phyloP scores from a whole-genome alignment of 2,329 filamentous ascomycete genomes.

The Aspergillus thermomutatus region DNA sequence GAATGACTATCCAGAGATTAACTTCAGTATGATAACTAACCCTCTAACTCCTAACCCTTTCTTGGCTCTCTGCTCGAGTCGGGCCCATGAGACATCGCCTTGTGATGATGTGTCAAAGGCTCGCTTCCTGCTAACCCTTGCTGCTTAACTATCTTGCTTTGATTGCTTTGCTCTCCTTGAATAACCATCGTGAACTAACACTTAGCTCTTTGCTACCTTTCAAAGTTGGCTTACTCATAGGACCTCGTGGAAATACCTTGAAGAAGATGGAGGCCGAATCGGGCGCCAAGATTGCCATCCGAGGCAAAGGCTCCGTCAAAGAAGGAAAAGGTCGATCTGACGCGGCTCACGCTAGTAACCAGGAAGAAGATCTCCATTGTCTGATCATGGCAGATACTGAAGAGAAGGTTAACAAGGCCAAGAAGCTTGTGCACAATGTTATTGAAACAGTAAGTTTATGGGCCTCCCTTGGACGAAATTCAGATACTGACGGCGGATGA shows the following conservation, averaged over 20 bases:
- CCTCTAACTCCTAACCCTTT: constrained; percentile 75
- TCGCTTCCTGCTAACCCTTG: constrained; percentile 43
- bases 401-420: constrained; percentile 99
- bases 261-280: constrained; percentile 99
- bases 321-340: constrained; percentile 99
- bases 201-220: constrained; percentile 67
- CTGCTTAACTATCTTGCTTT: constrained; percentile 27
- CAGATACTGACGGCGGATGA: constrained; percentile 26
- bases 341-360: constrained; percentile 98
- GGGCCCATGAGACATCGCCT: constrained; percentile 34
- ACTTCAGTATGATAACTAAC: constrained; percentile 99
- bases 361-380: constrained; percentile 98
- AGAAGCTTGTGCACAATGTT: constrained; percentile 96
- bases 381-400: constrained; percentile 99
- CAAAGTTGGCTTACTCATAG: constrained; percentile 99
- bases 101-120: constrained; percentile 32
- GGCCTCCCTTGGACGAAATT: background rate
- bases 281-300: constrained; percentile 96
- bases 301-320: constrained; percentile 98
- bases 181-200: constrained; percentile 71
- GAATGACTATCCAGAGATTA: constrained; percentile 99
- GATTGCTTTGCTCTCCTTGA: constrained; percentile 22
- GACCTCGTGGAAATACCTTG: constrained; percentile 97
- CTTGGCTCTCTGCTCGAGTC: constrained; percentile 42
- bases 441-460: constrained; percentile 84